Evolutionary conservation across 805 yeast genomes (phyloP).

Genomic region (Ogataea angusta): DNA sequence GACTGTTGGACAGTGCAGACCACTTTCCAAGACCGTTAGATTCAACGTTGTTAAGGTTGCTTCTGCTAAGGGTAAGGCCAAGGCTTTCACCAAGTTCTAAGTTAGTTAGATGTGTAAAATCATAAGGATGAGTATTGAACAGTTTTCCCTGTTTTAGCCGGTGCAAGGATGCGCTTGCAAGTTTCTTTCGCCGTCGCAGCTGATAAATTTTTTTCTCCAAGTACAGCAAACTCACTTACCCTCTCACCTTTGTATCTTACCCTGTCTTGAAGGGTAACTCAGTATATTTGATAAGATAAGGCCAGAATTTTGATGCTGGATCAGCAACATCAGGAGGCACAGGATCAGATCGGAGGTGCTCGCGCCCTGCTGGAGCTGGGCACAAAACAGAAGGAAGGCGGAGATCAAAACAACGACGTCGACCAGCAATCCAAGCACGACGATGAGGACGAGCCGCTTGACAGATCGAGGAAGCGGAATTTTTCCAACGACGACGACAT

Average conservation of each 20-base stretch:
- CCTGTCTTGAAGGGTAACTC: conserved; percentile 15
- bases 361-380: conserved; percentile 28
- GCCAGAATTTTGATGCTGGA: conserved; percentile 3
- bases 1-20: conserved; percentile 99
- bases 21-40: conserved; percentile 99
- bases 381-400: conserved; percentile 20
- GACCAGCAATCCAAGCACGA: conserved; percentile 32
- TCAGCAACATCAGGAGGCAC: conserved; percentile 11
- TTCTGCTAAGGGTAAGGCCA: conserved; percentile 81
- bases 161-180: conserved; percentile 4
- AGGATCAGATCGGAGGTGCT: conserved; percentile 29
- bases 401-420: conserved; percentile 10
- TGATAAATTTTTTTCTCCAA: conserved; percentile 1
- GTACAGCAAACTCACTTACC: conserved; percentile 4
- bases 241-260: conserved; percentile 12
- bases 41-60: conserved; percentile 98
- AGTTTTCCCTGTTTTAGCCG: background rate
- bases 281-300: conserved; percentile 10
- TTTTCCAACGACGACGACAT: conserved; percentile 41
- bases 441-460: conserved; percentile 72
- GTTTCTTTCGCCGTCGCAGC: background rate
- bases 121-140: conserved; percentile 7
- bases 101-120: conserved; percentile 20
- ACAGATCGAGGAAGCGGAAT: conserved; percentile 29
- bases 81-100: conserved; percentile 97